Evolutionary conservation across 345 rosid genomes (phyloP).

Genomic region (Kernera saxatilis): DNA sequence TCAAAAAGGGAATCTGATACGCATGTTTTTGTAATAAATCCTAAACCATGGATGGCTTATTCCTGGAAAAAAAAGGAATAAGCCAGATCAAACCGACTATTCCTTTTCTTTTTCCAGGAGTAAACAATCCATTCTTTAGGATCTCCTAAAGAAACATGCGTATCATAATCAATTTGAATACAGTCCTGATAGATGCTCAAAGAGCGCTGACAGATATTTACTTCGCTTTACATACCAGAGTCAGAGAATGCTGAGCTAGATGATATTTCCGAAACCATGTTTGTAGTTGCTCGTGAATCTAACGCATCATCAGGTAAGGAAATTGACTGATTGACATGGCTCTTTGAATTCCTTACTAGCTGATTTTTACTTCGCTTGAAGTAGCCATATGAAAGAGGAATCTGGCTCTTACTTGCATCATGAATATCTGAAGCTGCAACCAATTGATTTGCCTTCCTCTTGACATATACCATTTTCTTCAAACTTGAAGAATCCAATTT

Average conservation of each 20-base stretch:
- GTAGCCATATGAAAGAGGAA: constrained; percentile 53
- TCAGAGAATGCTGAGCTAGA: constrained; percentile 38
- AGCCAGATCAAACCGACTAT: neutral
- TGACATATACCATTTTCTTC: constrained; percentile 56
- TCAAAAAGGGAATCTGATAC: neutral
- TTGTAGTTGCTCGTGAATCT: constrained; percentile 37
- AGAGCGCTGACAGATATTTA: neutral
- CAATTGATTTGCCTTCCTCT: constrained; percentile 79
- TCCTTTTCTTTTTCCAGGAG: neutral
- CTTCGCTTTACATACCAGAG: constrained; percentile 25
- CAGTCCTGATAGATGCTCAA: constrained; percentile 2
- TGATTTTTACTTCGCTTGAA: constrained; percentile 80
- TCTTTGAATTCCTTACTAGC: constrained; percentile 69
- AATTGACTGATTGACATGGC: constrained; percentile 28
- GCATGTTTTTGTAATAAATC: constrained; percentile 3
- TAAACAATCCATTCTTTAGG: neutral
- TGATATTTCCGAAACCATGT: constrained; percentile 35
- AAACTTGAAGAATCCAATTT: constrained; percentile 34
- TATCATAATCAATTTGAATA: neutral
- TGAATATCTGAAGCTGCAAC: constrained; percentile 58
- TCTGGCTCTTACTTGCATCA: constrained; percentile 33
- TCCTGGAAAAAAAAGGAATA: neutral
- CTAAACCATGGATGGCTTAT: constrained; percentile 1
- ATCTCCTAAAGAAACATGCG: neutral
- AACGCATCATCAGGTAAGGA: constrained; percentile 31